Base-by-base conservation (phyloP, 2,329 filamentous ascomycete species). In the Thermochaetoides dissita region DNA sequence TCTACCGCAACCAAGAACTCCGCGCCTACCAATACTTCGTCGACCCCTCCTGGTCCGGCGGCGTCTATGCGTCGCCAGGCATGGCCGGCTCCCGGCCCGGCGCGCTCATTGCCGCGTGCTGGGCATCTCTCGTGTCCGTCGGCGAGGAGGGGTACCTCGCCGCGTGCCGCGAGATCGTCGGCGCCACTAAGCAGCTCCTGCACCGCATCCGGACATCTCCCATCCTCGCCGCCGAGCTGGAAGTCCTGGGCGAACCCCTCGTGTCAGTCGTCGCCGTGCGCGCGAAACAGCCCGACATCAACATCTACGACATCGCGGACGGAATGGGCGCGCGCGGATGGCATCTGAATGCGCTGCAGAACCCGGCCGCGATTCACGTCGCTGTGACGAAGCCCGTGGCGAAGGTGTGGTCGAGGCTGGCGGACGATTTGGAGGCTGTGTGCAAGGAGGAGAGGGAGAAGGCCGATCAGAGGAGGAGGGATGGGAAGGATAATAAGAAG, bases 1-100 rank as follows among this genome's bases (percentile, higher is more conserved):
- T 98, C 35, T 98, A 98, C 71, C 85, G 91, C 53, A 83, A 78
- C 37, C 73, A 79, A 31, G 66, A 74, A 37, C 74, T 93, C 51
- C 79, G 91, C 52, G 77, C 78, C 44, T 89, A 94, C 63, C 91
- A 98, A 63, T 98, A 98, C 71, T 98, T 94, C 63, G 81, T 98
- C 59, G 85, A 81, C 30, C 82, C 91, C 6, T 84, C 94, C 63
- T 98, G 91, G 91, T 79, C 83, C 8, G 91, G 91, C 46, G 91
- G 91, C 54, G 87, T 98, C 7, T 98, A 98, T 61, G 91, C 87
- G 34, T 94, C 84, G 1, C 91, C 91, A 0, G 84, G 82, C 6
- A 84, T 96, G 40, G 89, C 91, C 1, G 91, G 91, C 6, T 94
- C 85, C 1, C 79, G 91, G 1, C 89, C 91, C 0, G 91, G 91